phyloP scores from a whole-genome alignment of 768 basidiomycete species.

The Lactifluus rugatus region DNA sequence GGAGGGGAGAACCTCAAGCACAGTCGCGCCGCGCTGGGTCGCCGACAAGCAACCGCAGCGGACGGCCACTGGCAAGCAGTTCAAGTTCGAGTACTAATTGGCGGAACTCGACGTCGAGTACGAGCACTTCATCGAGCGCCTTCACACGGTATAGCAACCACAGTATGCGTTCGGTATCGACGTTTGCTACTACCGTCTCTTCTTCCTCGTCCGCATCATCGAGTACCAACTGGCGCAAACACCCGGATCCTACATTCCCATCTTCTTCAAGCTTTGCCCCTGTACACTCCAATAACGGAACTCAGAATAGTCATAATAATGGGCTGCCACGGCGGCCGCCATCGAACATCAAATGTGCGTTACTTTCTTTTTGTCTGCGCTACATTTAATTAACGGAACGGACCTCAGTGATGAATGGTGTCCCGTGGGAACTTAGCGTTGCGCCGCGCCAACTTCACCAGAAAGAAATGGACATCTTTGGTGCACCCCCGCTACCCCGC shows the following conservation, averaged over 20 bases:
- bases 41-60: conserved; percentile 50
- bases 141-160: conserved; percentile 73
- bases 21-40: conserved; percentile 27
- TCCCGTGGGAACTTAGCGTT: conserved; percentile 66
- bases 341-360: conserved; percentile 74
- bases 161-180: conserved; percentile 62
- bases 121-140: conserved; percentile 56
- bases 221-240: conserved; percentile 50
- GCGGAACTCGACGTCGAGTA: conserved; percentile 69
- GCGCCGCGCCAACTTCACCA: conserved; percentile 56
- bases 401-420: conserved; percentile 56
- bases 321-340: conserved; percentile 21
- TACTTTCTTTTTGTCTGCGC: conserved; percentile 6
- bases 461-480: conserved; percentile 54
- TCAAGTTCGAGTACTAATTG: conserved; percentile 68
- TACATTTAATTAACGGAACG: background rate
- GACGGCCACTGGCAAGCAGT: conserved; percentile 43
- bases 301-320: background rate
- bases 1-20: background rate
- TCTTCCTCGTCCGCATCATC: conserved; percentile 60
- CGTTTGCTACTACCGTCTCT: conserved; percentile 73
- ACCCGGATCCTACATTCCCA: background rate
- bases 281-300: conserved; percentile 2
- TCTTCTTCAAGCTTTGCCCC: conserved; percentile 7
- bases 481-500: conserved; percentile 46